Percentiles rank a stretch among this genome's conserved stretches.
Evolutionary conservation across 305 asterid genomes (phyloP).

Genomic region (Lippia alba): DNA sequence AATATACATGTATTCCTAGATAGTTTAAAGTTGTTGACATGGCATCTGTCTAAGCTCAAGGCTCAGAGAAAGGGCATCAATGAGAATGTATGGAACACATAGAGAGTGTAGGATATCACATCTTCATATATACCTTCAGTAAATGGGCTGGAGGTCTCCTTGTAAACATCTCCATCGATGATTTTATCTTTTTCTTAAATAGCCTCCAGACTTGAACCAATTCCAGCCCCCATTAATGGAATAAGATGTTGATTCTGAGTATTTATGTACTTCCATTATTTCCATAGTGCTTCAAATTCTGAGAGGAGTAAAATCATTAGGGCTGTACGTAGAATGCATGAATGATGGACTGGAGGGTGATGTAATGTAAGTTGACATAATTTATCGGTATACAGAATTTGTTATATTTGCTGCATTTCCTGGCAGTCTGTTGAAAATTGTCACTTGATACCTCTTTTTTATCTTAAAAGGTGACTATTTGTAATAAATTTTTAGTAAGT

Average conservation of each 20-base stretch:
- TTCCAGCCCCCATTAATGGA: not conserved
- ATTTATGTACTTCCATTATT: not conserved
- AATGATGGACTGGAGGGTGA: conserved; percentile 1
- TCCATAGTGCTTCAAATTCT: not conserved
- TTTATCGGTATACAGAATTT: not conserved
- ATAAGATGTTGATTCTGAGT: not conserved
- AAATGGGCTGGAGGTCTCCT: conserved; percentile 6
- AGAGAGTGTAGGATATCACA: conserved; percentile 2
- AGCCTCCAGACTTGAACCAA: not conserved
- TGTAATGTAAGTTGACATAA: not conserved
- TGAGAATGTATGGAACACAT: not conserved
- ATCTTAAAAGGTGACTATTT: not conserved
- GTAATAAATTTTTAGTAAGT: not conserved
- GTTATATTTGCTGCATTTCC: conserved; percentile 2
- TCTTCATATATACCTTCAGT: conserved; percentile 4
- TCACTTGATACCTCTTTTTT: conserved; percentile 5
- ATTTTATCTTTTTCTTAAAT: not conserved
- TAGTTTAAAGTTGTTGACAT: not conserved
- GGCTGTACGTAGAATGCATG: not conserved
- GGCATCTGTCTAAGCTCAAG: not conserved
- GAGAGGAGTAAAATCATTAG: conserved; percentile 1
- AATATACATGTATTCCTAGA: not conserved
- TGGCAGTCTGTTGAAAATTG: not conserved
- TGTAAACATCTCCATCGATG: conserved; percentile 1
- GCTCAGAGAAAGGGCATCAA: conserved; percentile 13